phyloP scores from a whole-genome alignment of 169 alveolate genomes.

The Plasmodium yoelii region DNA sequence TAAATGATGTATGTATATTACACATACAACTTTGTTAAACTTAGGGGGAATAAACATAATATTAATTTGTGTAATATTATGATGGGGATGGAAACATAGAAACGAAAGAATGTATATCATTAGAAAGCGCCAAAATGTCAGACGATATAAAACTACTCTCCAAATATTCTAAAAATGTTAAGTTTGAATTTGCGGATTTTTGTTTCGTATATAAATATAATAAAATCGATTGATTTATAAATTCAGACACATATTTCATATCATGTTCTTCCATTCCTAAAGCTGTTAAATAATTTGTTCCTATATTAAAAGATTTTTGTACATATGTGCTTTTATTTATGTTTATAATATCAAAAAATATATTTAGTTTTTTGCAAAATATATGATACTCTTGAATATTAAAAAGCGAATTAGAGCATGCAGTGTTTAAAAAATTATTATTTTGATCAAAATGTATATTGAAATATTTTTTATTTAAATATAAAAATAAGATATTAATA shows the following conservation, averaged over 20 bases:
- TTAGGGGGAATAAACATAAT: too few species aligned
- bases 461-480: conserved; percentile 27
- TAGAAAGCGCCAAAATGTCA: conserved; percentile 46
- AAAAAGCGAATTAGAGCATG: conserved; percentile 5
- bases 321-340: background rate
- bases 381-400: conserved; percentile 46
- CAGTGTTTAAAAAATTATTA: conserved; percentile 36
- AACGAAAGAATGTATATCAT: conserved; percentile 48
- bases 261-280: conserved; percentile 42
- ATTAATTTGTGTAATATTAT: too few species aligned
- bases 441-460: conserved; percentile 37
- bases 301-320: conserved; percentile 62
- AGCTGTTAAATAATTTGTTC: conserved; percentile 50
- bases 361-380: conserved; percentile 37
- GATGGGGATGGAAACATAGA: conserved; percentile 36
- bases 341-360: conserved; percentile 38
- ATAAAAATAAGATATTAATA: conserved; percentile 14
- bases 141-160: conserved; percentile 3
- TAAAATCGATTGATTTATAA: conserved; percentile 19
- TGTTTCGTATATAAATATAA: conserved; percentile 34
- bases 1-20: too few species aligned
- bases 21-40: too few species aligned
- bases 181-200: conserved; percentile 5
- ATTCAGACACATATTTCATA: conserved; percentile 52
- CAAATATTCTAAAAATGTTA: conserved; percentile 12